Base-by-base conservation (phyloP, 2,329 filamentous ascomycete species). In the Aspergillus ibericus region DNA sequence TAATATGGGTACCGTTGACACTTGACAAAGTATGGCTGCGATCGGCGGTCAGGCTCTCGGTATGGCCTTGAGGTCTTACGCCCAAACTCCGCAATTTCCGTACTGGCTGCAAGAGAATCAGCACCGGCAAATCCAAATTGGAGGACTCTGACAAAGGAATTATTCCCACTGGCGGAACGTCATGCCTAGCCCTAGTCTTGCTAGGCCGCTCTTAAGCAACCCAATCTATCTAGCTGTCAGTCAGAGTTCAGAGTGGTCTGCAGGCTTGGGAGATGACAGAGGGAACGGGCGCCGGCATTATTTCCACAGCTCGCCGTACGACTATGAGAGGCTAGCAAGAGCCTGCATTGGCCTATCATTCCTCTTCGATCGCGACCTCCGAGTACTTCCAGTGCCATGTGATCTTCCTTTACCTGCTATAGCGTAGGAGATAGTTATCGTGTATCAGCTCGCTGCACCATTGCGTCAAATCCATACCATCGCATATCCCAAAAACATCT, bases 161-260 rank as follows among this genome's bases (percentile, higher is more conserved):
- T 29, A 22, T 53, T 62, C 59, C 59, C 59, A 68, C 61, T 65
- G 60, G 61, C 12, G 53, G 56, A 44, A 56, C 55, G 18, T 16
- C 46, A 27, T 47, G 55, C 47, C 47, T 47, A 40, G 29, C 46
- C 47, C 25, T 18, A 52, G 47, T 35, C 50, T 42, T 22, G 35
- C 48, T 42, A 48, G 44, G 8, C 25, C 18, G 12, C 48, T 16
- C 7, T 48, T 48, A 18, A 29, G 44, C 44, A 48, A 48, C 44
- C 44, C 44, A 48, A 48, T 48, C 44, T 22, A 48, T 48, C 44
- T 22, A 40, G 48, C 50, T 57, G 44, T 55, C 35, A 51, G 36
- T 53, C 16, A 18, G 50, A 36, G 34, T 12, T 12, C 44, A 32
- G 29, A 49, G 50, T 60, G 54, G 38, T 16, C 22, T 50, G 34